Evolutionary conservation across 164 flowering plant genomes (phyloP).

Genomic region (Annona cherimola): DNA sequence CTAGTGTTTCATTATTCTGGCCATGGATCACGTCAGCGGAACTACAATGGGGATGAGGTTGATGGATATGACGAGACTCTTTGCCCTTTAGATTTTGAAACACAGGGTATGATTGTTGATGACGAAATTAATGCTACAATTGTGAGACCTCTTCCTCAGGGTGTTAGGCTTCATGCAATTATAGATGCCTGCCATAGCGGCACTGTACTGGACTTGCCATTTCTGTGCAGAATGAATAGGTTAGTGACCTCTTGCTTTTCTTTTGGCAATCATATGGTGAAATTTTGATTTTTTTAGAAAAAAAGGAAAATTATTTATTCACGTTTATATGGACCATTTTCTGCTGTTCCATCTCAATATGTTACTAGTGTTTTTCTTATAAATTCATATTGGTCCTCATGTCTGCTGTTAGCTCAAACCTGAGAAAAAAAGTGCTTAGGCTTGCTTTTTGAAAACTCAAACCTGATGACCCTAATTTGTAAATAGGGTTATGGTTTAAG

Average conservation of each 20-base stretch:
- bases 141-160: slow-evolving; percentile 58
- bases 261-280: neutral
- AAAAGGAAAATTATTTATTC: neutral
- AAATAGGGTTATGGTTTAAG: too few relatives aligned
- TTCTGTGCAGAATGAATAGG: slow-evolving; percentile 61
- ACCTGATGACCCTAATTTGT: too few relatives aligned
- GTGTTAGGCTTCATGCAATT: slow-evolving; percentile 68
- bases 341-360: too few relatives aligned
- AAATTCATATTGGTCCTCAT: too few relatives aligned
- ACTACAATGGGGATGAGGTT: slow-evolving; percentile 51
- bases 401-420: too few relatives aligned
- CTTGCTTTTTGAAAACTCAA: too few relatives aligned
- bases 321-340: neutral
- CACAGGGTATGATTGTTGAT: slow-evolving; percentile 62
- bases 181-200: slow-evolving; percentile 81
- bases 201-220: slow-evolving; percentile 61
- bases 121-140: slow-evolving; percentile 64
- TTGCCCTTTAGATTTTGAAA: slow-evolving; percentile 61
- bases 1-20: slow-evolving; percentile 67
- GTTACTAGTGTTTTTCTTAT: too few relatives aligned
- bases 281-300: neutral
- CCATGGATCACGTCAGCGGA: slow-evolving; percentile 55
- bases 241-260: slow-evolving; percentile 9
- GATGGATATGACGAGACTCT: slow-evolving; percentile 76
- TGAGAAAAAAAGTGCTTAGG: too few relatives aligned